phyloP scores from a whole-genome alignment of 2,329 filamentous ascomycete genomes.

The Cladobotryum mycophilum region DNA sequence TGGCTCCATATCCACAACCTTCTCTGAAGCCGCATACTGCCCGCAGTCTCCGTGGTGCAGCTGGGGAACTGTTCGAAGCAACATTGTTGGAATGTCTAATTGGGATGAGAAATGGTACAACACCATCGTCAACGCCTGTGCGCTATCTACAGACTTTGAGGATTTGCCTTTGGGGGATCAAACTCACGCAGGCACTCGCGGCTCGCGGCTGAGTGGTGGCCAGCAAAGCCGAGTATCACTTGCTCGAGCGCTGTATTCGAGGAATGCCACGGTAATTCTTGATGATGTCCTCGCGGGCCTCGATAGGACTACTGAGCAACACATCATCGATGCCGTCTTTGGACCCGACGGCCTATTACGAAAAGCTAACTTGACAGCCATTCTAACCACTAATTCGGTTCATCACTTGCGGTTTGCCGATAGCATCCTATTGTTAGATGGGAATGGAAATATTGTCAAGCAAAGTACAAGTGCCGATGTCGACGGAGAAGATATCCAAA shows the following conservation, averaged over 20 bases:
- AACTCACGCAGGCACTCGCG: slow-evolving; percentile 28
- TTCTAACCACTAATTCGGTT: slow-evolving; percentile 27
- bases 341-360: slow-evolving; percentile 32
- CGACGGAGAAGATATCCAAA: slow-evolving; percentile 3
- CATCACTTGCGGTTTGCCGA: slow-evolving; percentile 19
- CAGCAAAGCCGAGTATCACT: slow-evolving; percentile 28
- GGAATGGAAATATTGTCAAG: slow-evolving; percentile 15
- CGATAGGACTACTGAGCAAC: slow-evolving; percentile 33
- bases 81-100: slow-evolving; percentile 22
- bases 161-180: slow-evolving; percentile 25
- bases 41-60: slow-evolving; percentile 27
- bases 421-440: slow-evolving; percentile 18
- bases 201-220: slow-evolving; percentile 32
- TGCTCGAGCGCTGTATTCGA: slow-evolving; percentile 37
- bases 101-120: slow-evolving; percentile 20
- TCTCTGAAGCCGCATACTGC: slow-evolving; percentile 17
- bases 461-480: slow-evolving; percentile 11
- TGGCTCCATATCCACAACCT: background rate
- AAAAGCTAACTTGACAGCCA: slow-evolving; percentile 28
- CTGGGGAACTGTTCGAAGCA: slow-evolving; percentile 25
- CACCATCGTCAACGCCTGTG: slow-evolving; percentile 22
- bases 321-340: slow-evolving; percentile 35
- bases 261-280: slow-evolving; percentile 28
- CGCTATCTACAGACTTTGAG: slow-evolving; percentile 22
- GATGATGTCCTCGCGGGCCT: slow-evolving; percentile 38